Conservation (phyloP, 176 grass and related monocot genomes). For the Phyllostachys edulis region DNA sequence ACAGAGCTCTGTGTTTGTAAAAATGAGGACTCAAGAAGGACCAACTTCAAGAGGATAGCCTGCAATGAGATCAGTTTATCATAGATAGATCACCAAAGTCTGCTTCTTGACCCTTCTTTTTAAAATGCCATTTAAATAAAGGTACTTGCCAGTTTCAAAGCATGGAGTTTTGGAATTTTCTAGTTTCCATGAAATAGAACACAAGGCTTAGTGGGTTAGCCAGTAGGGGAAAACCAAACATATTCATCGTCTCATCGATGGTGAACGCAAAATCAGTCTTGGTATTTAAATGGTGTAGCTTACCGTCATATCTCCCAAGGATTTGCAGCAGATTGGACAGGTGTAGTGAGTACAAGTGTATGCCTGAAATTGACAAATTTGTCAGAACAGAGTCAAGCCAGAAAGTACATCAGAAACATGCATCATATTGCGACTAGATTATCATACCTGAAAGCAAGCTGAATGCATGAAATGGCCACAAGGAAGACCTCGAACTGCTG, state of each 20-base stretch:
- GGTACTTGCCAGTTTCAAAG: background rate
- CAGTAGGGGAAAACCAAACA: background rate
- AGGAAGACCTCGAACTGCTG: slow-evolving; percentile 66
- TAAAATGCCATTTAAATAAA: no score
- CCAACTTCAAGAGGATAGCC: background rate
- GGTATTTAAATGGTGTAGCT: background rate
- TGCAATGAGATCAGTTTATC: background rate
- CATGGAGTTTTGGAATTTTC: background rate
- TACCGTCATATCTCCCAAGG: slow-evolving; percentile 88
- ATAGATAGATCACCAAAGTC: background rate
- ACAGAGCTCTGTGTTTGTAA: background rate
- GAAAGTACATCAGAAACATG: background rate
- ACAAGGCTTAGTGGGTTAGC: background rate
- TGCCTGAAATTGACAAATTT: slow-evolving; percentile 43
- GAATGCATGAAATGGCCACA: slow-evolving; percentile 98
- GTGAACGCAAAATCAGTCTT: slow-evolving; percentile 2
- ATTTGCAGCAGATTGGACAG: slow-evolving; percentile 85
- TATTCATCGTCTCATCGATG: background rate
- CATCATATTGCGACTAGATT: background rate
- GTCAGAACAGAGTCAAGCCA: slow-evolving; percentile 8
- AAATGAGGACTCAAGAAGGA: background rate
- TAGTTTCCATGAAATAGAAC: background rate
- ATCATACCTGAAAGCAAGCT: slow-evolving; percentile 77
- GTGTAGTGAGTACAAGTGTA: slow-evolving; percentile 93
- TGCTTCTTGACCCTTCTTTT: background rate